Percentiles rank a stretch among this genome's conserved stretches.
phyloP scores from a whole-genome alignment of 2,329 filamentous ascomycete genomes.

The Hypoxylon sp. region DNA sequence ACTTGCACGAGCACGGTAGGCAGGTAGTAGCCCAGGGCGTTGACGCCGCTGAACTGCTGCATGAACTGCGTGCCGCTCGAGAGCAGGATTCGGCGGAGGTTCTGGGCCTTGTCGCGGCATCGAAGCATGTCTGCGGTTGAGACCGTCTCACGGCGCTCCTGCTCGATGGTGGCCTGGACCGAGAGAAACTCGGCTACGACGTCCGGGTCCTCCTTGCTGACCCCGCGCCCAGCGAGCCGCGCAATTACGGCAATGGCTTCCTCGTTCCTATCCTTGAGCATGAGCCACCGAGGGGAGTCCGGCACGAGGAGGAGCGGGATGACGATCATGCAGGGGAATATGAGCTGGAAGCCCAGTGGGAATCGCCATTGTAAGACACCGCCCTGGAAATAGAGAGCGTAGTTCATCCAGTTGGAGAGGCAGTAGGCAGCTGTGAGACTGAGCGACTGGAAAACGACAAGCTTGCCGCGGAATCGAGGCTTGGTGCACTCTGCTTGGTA shows the following conservation, averaged over 20 bases:
- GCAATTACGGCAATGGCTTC: conserved; percentile 56
- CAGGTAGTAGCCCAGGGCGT: conserved; percentile 53
- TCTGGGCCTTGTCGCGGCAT: conserved; percentile 49
- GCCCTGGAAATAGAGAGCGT: conserved; percentile 46
- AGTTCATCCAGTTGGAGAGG: conserved; percentile 57
- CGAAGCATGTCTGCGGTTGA: conserved; percentile 45
- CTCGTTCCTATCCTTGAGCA: conserved; percentile 57
- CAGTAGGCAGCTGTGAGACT: conserved; percentile 49
- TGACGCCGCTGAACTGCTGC: conserved; percentile 54
- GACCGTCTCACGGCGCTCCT: conserved; percentile 45
- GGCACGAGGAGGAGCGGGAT: conserved; percentile 42
- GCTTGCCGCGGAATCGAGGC: conserved; percentile 33
- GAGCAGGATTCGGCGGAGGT: conserved; percentile 47
- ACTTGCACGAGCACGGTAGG: conserved; percentile 63
- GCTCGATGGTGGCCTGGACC: conserved; percentile 45
- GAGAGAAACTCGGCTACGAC: conserved; percentile 47
- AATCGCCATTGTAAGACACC: conserved; percentile 48
- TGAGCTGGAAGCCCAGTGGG: conserved; percentile 47
- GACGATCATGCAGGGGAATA: conserved; percentile 48
- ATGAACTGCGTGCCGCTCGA: conserved; percentile 56
- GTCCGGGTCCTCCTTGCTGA: conserved; percentile 33
- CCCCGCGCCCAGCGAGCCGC: conserved; percentile 55
- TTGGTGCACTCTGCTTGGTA: conserved; percentile 38
- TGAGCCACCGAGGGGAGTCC: conserved; percentile 52
- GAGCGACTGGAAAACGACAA: conserved; percentile 38